These are phyloP conservation scores for Musa acuminata DNA, from an alignment of 176 grass and related monocot genomes.

Conservation along the genomic window DNA sequence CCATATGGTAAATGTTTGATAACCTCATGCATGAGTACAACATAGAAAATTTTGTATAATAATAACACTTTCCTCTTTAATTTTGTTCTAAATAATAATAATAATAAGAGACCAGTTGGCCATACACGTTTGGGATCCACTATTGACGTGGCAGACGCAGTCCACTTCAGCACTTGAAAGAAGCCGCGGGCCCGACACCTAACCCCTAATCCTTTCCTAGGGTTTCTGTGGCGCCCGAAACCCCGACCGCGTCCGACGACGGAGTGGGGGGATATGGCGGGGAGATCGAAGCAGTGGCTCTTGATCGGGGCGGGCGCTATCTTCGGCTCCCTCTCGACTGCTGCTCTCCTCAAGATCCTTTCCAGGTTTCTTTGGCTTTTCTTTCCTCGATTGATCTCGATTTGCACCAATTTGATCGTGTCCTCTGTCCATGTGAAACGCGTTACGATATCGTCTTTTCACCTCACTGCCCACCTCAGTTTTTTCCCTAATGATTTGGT, in stretches of 20 bases:
- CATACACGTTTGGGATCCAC: too few species aligned
- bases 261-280: slow-evolving; percentile 22
- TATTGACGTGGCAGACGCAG: too few species aligned
- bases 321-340: slow-evolving; percentile 43
- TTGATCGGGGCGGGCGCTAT: slow-evolving; percentile 36
- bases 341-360: slow-evolving; percentile 30
- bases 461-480: not conserved
- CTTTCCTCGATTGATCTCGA: not conserved
- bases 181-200: too few species aligned
- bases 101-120: too few species aligned
- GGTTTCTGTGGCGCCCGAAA: not conserved
- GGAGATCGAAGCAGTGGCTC: slow-evolving; percentile 48
- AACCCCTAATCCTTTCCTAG: not conserved
- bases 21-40: too few species aligned
- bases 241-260: not conserved
- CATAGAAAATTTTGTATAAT: too few species aligned
- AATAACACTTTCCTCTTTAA: too few species aligned
- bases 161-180: too few species aligned
- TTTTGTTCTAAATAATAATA: too few species aligned
- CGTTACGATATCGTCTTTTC: not conserved
- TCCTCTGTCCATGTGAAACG: not conserved
- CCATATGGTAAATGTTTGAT: too few species aligned
- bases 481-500: not conserved
- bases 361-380: slow-evolving; percentile 37
- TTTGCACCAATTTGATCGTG: not conserved